Conservation (phyloP, 345 rosid species). For the Odontarrhena argentea region DNA sequence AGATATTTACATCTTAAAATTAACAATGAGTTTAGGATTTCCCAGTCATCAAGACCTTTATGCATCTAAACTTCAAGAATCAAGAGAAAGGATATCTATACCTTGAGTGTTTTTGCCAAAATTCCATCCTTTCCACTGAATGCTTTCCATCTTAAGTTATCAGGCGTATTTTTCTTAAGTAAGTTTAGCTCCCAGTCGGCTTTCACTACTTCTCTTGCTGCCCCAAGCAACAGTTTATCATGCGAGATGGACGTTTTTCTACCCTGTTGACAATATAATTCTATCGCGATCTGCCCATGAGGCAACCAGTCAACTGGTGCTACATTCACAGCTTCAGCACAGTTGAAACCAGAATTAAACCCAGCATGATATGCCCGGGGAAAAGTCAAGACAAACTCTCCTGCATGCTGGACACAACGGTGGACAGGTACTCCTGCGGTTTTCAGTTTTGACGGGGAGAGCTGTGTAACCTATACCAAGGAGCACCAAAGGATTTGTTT, state of each 20-base stretch:
- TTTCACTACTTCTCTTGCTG: constrained; percentile 97
- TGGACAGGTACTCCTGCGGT: constrained; percentile 91
- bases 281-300: constrained; percentile 93
- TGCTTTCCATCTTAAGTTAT: constrained; percentile 88
- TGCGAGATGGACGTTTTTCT: constrained; percentile 96
- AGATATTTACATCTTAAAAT: constrained; percentile 11
- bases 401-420: constrained; percentile 88
- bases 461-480: constrained; percentile 86
- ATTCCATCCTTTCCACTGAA: constrained; percentile 86
- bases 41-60: neutral
- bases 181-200: constrained; percentile 96
- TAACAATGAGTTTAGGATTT: neutral
- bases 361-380: constrained; percentile 99
- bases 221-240: constrained; percentile 96
- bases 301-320: constrained; percentile 99
- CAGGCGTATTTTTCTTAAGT: constrained; percentile 65
- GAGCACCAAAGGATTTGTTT: constrained; percentile 4
- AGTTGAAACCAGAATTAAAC: constrained; percentile 92
- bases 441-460: constrained; percentile 89
- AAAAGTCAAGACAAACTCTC: constrained; percentile 95
- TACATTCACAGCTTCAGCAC: constrained; percentile 98
- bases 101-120: constrained; percentile 85
- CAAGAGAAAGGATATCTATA: constrained; percentile 41
- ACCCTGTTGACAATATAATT: constrained; percentile 83
- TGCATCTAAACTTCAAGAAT: constrained; percentile 22